Percentiles rank a stretch among this genome's conserved stretches.
phyloP scores from a whole-genome alignment of 2,329 filamentous ascomycete species.

The Calycina herbarum region DNA sequence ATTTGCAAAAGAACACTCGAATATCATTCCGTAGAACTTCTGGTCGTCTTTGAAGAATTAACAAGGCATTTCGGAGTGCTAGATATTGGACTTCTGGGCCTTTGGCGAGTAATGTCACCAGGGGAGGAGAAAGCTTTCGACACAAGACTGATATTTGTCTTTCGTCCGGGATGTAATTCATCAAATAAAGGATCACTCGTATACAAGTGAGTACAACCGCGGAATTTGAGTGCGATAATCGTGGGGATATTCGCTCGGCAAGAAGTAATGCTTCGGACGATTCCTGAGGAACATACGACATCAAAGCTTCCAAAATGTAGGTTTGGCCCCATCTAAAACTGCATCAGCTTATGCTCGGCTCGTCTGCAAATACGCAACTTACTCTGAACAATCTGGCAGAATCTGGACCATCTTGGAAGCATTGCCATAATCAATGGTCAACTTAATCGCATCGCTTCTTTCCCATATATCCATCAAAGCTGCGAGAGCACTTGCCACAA shows the following conservation, averaged over 20 bases:
- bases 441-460: slow-evolving; percentile 92
- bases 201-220: slow-evolving; percentile 95
- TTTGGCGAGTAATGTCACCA: slow-evolving; percentile 93
- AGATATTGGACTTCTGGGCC: slow-evolving; percentile 98
- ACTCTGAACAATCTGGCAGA: slow-evolving; percentile 95
- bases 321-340: slow-evolving; percentile 87
- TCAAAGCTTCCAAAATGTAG: slow-evolving; percentile 95
- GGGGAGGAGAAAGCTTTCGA: slow-evolving; percentile 88
- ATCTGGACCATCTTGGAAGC: slow-evolving; percentile 98
- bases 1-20: slow-evolving; percentile 99
- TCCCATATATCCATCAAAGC: slow-evolving; percentile 98
- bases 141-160: slow-evolving; percentile 85
- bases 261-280: slow-evolving; percentile 82
- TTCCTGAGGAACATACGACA: slow-evolving; percentile 96
- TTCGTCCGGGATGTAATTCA: slow-evolving; percentile 96
- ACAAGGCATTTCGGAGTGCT: slow-evolving; percentile 85
- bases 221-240: slow-evolving; percentile 94
- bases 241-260: slow-evolving; percentile 91
- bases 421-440: slow-evolving; percentile 96
- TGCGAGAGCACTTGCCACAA: slow-evolving; percentile 91
- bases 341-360: not conserved
- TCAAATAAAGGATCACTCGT: slow-evolving; percentile 91
- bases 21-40: slow-evolving; percentile 97
- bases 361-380: slow-evolving; percentile 41
- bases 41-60: slow-evolving; percentile 89